Percentiles rank a stretch among this genome's conserved stretches.
Evolutionary conservation across 768 basidiomycete genomes (phyloP).

Genomic region (Auricularia cornea): DNA sequence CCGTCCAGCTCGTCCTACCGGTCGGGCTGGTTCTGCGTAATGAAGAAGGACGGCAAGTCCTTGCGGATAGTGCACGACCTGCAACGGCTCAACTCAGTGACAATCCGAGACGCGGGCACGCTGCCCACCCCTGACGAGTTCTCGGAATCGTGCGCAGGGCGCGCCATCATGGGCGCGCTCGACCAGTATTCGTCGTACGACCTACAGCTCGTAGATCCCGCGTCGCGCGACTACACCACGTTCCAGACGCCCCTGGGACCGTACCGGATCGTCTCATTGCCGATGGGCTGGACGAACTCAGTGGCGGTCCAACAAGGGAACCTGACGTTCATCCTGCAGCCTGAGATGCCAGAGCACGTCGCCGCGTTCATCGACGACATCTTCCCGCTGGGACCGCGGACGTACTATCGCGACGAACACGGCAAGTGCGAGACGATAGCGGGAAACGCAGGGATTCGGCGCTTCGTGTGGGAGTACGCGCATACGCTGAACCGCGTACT

Average conservation of each 20-base stretch:
- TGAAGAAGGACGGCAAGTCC: slow-evolving; percentile 30
- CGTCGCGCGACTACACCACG: slow-evolving; percentile 31
- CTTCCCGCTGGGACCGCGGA: too few relatives aligned
- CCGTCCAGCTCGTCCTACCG: slow-evolving; percentile 30
- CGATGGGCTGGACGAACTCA: too few relatives aligned
- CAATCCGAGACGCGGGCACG: slow-evolving; percentile 15
- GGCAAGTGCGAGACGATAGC: slow-evolving; percentile 29
- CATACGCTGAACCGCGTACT: too few relatives aligned
- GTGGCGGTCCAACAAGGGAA: too few relatives aligned
- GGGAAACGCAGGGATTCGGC: slow-evolving; percentile 26
- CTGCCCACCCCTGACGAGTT: neutral
- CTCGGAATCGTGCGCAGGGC: neutral
- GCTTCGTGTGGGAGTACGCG: too few relatives aligned
- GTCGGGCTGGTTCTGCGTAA: slow-evolving; percentile 31
- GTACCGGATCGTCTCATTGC: too few relatives aligned
- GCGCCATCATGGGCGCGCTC: slow-evolving; percentile 15
- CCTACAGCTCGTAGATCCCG: slow-evolving; percentile 18
- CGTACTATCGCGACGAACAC: slow-evolving; percentile 19
- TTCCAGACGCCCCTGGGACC: too few relatives aligned
- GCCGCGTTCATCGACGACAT: slow-evolving; percentile 34
- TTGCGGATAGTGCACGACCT: slow-evolving; percentile 29
- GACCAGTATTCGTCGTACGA: slow-evolving; percentile 18
- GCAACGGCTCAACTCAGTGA: slow-evolving; percentile 27
- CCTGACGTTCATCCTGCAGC: slow-evolving; percentile 27
- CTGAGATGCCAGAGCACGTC: slow-evolving; percentile 32